These are phyloP conservation scores for Salix viminalis DNA, from an alignment of 345 rosid species.

Conservation along the genomic window DNA sequence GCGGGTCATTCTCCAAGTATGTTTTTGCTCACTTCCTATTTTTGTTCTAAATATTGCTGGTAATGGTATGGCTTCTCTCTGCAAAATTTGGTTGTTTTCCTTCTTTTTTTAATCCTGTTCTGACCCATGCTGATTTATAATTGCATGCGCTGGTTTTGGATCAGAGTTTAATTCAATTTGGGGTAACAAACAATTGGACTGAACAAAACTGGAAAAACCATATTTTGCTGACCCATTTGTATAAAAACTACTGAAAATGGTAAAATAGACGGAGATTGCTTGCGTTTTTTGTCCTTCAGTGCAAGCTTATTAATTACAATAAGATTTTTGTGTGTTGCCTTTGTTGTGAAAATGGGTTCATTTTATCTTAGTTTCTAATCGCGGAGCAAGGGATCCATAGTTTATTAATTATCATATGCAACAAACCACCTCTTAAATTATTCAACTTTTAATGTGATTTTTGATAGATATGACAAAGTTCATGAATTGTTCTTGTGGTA, in stretches of 20 bases:
- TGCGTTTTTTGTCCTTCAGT: neutral
- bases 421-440: too few relatives aligned
- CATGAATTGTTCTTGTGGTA: neutral
- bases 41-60: neutral
- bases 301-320: neutral
- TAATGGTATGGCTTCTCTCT: neutral
- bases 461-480: neutral
- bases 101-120: neutral
- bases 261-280: too few relatives aligned
- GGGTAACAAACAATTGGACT: too few relatives aligned
- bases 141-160: too few relatives aligned
- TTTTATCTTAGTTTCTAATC: neutral
- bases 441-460: too few relatives aligned
- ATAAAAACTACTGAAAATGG: too few relatives aligned
- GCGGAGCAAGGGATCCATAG: neutral
- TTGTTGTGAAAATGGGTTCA: neutral
- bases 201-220: too few relatives aligned
- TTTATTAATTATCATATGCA: too few relatives aligned
- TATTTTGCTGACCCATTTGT: too few relatives aligned
- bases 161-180: too few relatives aligned
- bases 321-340: neutral
- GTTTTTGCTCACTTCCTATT: neutral
- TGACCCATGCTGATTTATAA: too few relatives aligned
- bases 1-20: slow-evolving; percentile 23
- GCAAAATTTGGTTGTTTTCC: neutral